phyloP scores from a whole-genome alignment of 176 grass and related monocot genomes.

The Lolium perenne region DNA sequence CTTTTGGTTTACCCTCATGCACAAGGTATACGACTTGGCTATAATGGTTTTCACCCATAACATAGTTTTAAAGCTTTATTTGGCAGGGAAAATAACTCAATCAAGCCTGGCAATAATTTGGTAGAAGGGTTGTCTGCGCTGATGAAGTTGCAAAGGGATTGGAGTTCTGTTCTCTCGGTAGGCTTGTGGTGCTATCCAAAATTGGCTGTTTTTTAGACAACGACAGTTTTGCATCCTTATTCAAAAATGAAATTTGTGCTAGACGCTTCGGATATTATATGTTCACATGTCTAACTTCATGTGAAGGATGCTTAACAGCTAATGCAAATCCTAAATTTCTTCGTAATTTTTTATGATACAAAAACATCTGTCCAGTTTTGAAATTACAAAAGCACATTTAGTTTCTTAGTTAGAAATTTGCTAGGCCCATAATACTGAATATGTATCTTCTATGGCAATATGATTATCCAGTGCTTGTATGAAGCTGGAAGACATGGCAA shows the following conservation, averaged over 20 bases:
- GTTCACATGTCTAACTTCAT: not conserved
- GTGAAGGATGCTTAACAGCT: slow-evolving; percentile 5
- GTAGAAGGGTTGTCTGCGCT: slow-evolving; percentile 59
- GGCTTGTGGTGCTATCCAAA: slow-evolving; percentile 1
- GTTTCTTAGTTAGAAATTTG: not conserved
- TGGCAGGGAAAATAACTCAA: slow-evolving; percentile 55
- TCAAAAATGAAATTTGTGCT: not conserved
- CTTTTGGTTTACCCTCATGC: slow-evolving; percentile 70
- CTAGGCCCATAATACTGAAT: not conserved
- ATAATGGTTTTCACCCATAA: slow-evolving; percentile 30
- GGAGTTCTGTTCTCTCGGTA: slow-evolving; percentile 84
- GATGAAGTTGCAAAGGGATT: slow-evolving; percentile 62
- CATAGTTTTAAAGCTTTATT: slow-evolving; percentile 29
- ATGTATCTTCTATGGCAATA: not conserved
- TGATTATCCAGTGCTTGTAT: slow-evolving; percentile 75
- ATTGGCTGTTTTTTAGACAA: not conserved
- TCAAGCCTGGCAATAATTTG: slow-evolving; percentile 46
- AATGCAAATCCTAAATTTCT: not conserved
- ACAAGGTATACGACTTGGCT: slow-evolving; percentile 49
- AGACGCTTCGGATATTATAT: slow-evolving; percentile 5
- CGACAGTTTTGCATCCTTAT: not conserved
- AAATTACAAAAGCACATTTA: slow-evolving; percentile 17
- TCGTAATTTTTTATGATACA: not conserved
- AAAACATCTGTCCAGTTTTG: not conserved
- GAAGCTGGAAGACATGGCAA: slow-evolving; percentile 77